Evolutionary conservation across 1,284 basidiomycete species (phyloP).

Genomic region (Rugosomyces carneus): DNA sequence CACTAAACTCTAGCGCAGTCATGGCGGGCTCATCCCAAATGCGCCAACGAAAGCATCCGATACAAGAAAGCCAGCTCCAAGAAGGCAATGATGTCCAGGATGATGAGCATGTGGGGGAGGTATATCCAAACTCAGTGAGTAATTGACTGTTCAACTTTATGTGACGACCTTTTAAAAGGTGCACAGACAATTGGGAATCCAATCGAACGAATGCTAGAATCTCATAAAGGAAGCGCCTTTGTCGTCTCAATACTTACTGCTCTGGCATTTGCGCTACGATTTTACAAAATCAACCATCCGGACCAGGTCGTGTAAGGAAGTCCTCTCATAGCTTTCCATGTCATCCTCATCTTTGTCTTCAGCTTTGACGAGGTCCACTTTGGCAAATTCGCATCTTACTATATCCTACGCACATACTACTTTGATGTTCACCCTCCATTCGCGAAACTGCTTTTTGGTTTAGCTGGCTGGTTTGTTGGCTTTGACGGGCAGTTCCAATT

Average conservation of each 20-base stretch:
- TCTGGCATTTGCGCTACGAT: slow-evolving; percentile 76
- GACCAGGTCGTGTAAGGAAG: slow-evolving; percentile 84
- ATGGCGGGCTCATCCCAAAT: slow-evolving; percentile 17
- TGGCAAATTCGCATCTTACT: slow-evolving; percentile 91
- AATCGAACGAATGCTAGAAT: slow-evolving; percentile 56
- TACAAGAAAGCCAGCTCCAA: slow-evolving; percentile 6
- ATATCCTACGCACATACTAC: slow-evolving; percentile 90
- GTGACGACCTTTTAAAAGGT: slow-evolving; percentile 1
- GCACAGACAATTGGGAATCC: slow-evolving; percentile 46
- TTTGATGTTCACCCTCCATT: slow-evolving; percentile 99
- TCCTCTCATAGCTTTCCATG: background rate
- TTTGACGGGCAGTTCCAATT: slow-evolving; percentile 94
- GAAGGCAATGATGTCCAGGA: slow-evolving; percentile 33
- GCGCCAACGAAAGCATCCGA: slow-evolving; percentile 13
- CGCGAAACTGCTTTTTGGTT: slow-evolving; percentile 87
- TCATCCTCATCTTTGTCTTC: slow-evolving; percentile 2
- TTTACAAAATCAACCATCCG: slow-evolving; percentile 92
- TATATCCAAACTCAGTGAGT: slow-evolving; percentile 41
- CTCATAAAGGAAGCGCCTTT: slow-evolving; percentile 48
- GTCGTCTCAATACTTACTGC: slow-evolving; percentile 62
- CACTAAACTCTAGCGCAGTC: slow-evolving; percentile 6
- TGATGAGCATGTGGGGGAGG: slow-evolving; percentile 39
- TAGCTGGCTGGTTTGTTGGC: slow-evolving; percentile 94
- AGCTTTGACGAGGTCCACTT: slow-evolving; percentile 98
- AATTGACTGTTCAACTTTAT: slow-evolving; percentile 5